phyloP scores from a whole-genome alignment of 1,284 basidiomycete genomes.

The Bjerkandera adusta region DNA sequence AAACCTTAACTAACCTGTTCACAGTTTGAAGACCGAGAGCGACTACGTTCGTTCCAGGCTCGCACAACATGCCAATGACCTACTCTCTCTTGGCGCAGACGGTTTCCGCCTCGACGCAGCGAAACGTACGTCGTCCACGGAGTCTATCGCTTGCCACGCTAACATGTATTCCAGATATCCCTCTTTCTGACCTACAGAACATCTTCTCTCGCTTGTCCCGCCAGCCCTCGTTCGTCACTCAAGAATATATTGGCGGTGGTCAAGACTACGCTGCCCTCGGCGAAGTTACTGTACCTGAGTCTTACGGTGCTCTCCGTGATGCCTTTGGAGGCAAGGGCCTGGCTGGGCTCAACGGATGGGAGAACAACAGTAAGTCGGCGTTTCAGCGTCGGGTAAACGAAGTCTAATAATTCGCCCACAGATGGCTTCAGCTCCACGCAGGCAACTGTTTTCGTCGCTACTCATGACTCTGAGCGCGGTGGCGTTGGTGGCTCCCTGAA shows the following conservation, averaged over 20 bases:
- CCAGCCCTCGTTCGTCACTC: constrained; percentile 20
- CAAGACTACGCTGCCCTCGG: neutral
- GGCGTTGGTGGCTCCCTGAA: constrained; percentile 32
- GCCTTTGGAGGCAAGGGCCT: neutral
- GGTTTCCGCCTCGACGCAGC: constrained; percentile 35
- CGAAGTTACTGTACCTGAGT: neutral
- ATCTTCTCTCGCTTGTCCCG: constrained; percentile 11
- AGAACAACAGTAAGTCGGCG: neutral
- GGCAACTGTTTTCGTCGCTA: constrained; percentile 38
- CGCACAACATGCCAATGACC: constrained; percentile 29
- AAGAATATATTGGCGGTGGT: constrained; percentile 17
- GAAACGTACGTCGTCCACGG: no score
- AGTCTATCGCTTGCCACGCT: no score
- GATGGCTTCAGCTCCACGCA: constrained; percentile 27
- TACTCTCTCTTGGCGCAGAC: constrained; percentile 29
- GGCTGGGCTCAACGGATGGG: neutral
- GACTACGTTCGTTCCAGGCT: constrained; percentile 26
- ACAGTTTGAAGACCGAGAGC: constrained; percentile 29
- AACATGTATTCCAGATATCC: constrained; percentile 18
- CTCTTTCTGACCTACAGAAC: constrained; percentile 20
- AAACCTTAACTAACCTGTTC: neutral
- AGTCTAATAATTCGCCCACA: constrained; percentile 8
- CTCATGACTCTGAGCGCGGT: constrained; percentile 36
- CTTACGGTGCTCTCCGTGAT: neutral
- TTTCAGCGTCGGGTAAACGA: neutral